A percentile compares a stretch with the other conserved stretches of the same genome.
phyloP scores from a whole-genome alignment of 192 early-diverging fungal species.

The Backusella tarrabulga region DNA sequence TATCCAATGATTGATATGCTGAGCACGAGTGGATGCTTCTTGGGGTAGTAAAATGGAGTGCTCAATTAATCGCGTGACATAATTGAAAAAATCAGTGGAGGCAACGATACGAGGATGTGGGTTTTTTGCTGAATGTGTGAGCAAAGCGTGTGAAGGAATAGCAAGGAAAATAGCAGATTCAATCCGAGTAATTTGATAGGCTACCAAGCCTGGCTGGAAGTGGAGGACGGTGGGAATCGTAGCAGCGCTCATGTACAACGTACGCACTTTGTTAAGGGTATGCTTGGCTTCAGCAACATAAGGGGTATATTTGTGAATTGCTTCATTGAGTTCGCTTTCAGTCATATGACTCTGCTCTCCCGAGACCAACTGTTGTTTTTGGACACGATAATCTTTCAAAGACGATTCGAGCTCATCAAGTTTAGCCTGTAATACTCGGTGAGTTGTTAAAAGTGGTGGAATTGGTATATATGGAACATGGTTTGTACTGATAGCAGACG shows the following conservation, averaged over 20 bases:
- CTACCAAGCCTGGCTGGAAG: slow-evolving; percentile 59
- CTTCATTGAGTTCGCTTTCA: slow-evolving; percentile 42
- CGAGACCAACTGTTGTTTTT: slow-evolving; percentile 14
- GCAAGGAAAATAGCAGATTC: slow-evolving; percentile 68
- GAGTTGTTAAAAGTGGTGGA: slow-evolving; percentile 47
- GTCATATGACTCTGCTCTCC: not conserved
- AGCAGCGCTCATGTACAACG: slow-evolving; percentile 48
- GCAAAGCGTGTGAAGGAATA: slow-evolving; percentile 57
- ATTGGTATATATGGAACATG: slow-evolving; percentile 53
- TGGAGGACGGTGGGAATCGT: slow-evolving; percentile 52
- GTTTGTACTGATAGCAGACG: slow-evolving; percentile 40
- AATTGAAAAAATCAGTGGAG: slow-evolving; percentile 80
- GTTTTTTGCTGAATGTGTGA: slow-evolving; percentile 59
- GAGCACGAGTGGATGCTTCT: slow-evolving; percentile 55
- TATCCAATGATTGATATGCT: slow-evolving; percentile 65
- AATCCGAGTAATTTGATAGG: slow-evolving; percentile 67
- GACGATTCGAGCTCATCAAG: slow-evolving; percentile 35
- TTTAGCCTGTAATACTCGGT: slow-evolving; percentile 46
- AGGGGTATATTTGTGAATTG: slow-evolving; percentile 40
- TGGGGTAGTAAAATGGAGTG: slow-evolving; percentile 63
- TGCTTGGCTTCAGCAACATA: slow-evolving; percentile 37
- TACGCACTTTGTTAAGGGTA: slow-evolving; percentile 49
- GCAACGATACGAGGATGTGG: slow-evolving; percentile 61
- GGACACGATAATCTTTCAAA: slow-evolving; percentile 32
- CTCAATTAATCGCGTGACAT: slow-evolving; percentile 69